Conservation (phyloP, 73 alveolate species). For the Effrenium voratum region DNA sequence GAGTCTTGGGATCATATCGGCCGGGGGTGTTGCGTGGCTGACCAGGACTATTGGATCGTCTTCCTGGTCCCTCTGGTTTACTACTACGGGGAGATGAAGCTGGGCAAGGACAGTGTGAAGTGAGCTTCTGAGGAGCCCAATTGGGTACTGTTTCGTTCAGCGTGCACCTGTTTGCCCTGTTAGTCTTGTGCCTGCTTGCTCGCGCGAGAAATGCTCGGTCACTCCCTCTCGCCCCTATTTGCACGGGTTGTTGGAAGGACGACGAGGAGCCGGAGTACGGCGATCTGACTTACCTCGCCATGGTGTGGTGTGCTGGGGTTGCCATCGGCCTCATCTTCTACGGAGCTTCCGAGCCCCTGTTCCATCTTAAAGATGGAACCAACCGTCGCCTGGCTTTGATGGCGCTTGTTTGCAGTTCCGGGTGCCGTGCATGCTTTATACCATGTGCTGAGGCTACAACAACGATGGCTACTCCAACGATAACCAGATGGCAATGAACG, state of each 20-base stretch:
- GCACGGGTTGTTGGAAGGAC: not conserved
- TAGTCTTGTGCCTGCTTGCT: not conserved
- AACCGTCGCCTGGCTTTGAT: no score
- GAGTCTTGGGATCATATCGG: no score
- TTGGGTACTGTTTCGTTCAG: not conserved
- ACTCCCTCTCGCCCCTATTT: not conserved
- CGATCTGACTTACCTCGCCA: not conserved
- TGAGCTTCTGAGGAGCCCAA: not conserved
- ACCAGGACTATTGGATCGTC: not conserved
- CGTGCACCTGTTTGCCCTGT: no score
- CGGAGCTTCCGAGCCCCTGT: not conserved
- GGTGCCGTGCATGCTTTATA: no score
- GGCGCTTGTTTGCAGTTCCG: no score
- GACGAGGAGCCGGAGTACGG: slow-evolving; percentile 43
- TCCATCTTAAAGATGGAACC: not conserved
- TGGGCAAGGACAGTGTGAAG: not conserved
- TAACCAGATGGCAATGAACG: not conserved
- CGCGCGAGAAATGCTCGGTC: not conserved
- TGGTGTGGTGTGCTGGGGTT: slow-evolving; percentile 1
- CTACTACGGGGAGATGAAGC: slow-evolving; percentile 23
- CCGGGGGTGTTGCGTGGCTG: no score
- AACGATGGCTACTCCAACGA: slow-evolving; percentile 22
- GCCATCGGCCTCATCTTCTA: slow-evolving; percentile 14
- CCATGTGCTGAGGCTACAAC: no score
- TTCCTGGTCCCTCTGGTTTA: not conserved